Conservation (phyloP, 2,329 filamentous ascomycete genomes). For the Lasiodiplodia sp. region DNA sequence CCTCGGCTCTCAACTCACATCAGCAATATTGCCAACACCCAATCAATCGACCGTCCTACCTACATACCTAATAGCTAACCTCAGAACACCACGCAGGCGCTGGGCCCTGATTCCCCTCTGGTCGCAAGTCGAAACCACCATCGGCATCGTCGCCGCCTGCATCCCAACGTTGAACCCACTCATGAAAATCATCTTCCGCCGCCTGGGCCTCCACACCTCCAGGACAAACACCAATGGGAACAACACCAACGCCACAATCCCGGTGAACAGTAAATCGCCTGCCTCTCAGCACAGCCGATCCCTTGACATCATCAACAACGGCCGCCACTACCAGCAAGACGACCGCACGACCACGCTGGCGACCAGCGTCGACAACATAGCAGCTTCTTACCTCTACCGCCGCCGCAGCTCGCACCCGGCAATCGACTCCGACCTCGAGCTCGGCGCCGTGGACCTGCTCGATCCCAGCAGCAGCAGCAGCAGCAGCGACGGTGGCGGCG, state of each 20-base stretch:
- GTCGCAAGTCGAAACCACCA: conserved; percentile 24
- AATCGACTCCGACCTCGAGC: too few species aligned
- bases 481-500: too few species aligned
- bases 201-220: background rate
- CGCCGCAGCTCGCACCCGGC: too few species aligned
- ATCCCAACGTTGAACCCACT: conserved; percentile 19
- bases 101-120: conserved; percentile 28
- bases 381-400: too few species aligned
- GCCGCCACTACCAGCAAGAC: background rate
- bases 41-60: background rate
- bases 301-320: too few species aligned
- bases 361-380: too few species aligned
- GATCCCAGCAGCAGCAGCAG: background rate
- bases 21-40: background rate
- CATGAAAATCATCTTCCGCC: background rate
- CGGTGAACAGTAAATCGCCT: fast-evolving
- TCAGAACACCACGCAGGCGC: background rate
- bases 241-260: background rate
- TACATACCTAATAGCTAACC: background rate
- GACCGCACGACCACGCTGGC: too few species aligned
- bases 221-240: background rate
- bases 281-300: too few species aligned
- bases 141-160: conserved; percentile 28
- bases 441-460: too few species aligned
- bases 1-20: background rate